phyloP scores from a whole-genome alignment of 257 asterid genomes.

The Dorcoceras hygrometricum region DNA sequence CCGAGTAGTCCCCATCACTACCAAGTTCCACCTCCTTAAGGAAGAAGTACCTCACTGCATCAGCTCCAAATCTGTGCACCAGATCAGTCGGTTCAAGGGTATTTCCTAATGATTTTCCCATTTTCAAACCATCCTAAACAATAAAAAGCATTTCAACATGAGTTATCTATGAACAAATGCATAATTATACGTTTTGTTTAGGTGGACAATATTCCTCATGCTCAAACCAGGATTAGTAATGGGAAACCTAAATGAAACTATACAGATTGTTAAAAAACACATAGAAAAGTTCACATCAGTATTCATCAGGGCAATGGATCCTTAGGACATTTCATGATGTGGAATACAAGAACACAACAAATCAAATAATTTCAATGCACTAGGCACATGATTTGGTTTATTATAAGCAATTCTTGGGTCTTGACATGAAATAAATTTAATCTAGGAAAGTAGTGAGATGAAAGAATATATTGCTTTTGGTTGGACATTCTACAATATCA shows the following conservation, averaged over 20 bases:
- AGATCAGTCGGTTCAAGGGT: slow-evolving; percentile 89
- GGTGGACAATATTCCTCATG: background rate
- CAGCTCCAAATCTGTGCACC: slow-evolving; percentile 81
- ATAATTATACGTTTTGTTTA: too few species aligned
- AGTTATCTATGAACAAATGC: background rate
- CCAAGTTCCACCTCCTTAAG: slow-evolving; percentile 97
- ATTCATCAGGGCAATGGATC: slow-evolving; percentile 9
- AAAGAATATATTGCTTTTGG: background rate
- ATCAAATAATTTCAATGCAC: background rate
- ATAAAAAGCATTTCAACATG: slow-evolving; percentile 32
- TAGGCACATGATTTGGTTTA: background rate
- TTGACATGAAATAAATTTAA: background rate
- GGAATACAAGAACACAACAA: background rate
- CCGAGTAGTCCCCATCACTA: slow-evolving; percentile 93
- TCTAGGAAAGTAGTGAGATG: slow-evolving; percentile 11
- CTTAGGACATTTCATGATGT: background rate
- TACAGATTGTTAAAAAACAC: background rate
- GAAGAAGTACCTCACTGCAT: slow-evolving; percentile 95
- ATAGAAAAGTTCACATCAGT: background rate
- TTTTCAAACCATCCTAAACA: slow-evolving; percentile 87
- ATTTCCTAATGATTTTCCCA: slow-evolving; percentile 96
- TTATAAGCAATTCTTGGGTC: background rate
- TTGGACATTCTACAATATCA: background rate
- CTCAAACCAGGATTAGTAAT: background rate
- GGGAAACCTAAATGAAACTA: slow-evolving; percentile 10